These are phyloP conservation scores for Geopyxis carbonaria DNA, from an alignment of 495 filamentous ascomycete genomes.

Conservation along the genomic window DNA sequence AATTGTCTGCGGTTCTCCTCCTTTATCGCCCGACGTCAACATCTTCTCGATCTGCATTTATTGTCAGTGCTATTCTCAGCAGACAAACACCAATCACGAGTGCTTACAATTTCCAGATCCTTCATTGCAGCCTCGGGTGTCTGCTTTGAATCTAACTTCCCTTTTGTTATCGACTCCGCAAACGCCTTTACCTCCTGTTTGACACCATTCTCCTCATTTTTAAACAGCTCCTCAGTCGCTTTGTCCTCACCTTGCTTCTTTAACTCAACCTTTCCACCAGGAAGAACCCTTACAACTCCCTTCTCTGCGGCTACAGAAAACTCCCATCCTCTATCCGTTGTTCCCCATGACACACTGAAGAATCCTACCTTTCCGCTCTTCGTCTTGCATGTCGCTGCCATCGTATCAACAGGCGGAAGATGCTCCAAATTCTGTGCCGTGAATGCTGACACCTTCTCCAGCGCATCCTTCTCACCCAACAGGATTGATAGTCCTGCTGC, in stretches of 20 bases:
- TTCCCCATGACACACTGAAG: slow-evolving; percentile 48
- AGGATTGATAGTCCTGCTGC: slow-evolving; percentile 46
- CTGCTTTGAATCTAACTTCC: slow-evolving; percentile 35
- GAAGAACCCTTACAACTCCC: slow-evolving; percentile 33
- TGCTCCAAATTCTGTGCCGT: slow-evolving; percentile 40
- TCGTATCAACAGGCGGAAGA: slow-evolving; percentile 58
- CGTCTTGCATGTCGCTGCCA: slow-evolving; percentile 46
- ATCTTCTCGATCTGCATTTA: slow-evolving; percentile 17
- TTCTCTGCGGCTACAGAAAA: slow-evolving; percentile 37
- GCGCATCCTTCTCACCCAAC: slow-evolving; percentile 35
- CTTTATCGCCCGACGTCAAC: slow-evolving; percentile 18
- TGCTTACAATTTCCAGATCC: slow-evolving; percentile 45
- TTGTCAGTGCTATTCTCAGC: slow-evolving; percentile 1
- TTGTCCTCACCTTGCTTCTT: slow-evolving; percentile 28
- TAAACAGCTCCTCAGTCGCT: slow-evolving; percentile 33
- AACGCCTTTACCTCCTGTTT: slow-evolving; percentile 50
- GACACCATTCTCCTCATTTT: slow-evolving; percentile 42
- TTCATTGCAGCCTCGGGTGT: slow-evolving; percentile 47
- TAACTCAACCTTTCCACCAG: slow-evolving; percentile 27
- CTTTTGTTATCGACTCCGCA: slow-evolving; percentile 37
- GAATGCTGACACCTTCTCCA: slow-evolving; percentile 38
- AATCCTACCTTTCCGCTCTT: slow-evolving; percentile 45
- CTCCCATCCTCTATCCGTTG: slow-evolving; percentile 35
- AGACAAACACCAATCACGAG: background rate
- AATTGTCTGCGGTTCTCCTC: slow-evolving; percentile 12